phyloP scores from a whole-genome alignment of 2,329 filamentous ascomycete genomes.

The Blastomyces percursus region DNA sequence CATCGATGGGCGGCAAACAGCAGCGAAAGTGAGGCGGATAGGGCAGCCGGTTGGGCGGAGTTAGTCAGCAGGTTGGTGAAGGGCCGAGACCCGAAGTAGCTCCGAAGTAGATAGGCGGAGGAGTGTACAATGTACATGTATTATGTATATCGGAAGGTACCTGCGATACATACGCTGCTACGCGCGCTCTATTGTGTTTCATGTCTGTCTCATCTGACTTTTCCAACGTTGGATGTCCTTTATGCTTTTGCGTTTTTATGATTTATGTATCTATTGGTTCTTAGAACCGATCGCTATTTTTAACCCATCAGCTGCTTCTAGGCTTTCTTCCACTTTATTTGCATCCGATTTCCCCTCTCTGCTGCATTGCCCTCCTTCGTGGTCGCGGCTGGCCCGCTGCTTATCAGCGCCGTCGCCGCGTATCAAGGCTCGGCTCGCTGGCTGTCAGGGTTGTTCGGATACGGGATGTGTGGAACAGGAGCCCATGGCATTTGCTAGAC shows the following conservation, averaged over 20 bases:
- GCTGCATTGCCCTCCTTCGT: neutral
- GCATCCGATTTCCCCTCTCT: neutral
- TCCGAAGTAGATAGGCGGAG: neutral
- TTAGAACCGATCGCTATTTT: neutral
- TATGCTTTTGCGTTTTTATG: neutral
- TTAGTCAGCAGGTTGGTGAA: neutral
- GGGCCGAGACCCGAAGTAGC: neutral
- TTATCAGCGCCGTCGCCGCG: neutral
- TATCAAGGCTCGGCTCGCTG: neutral
- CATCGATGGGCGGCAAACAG: too few species aligned
- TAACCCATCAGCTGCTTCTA: neutral
- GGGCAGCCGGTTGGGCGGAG: neutral
- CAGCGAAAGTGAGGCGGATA: neutral
- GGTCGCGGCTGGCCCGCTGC: neutral
- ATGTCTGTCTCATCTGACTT: neutral
- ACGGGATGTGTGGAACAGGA: neutral
- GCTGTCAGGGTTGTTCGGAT: neutral
- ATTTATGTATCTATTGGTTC: neutral
- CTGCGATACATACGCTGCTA: neutral
- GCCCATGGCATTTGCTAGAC: too few species aligned
- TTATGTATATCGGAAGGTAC: neutral
- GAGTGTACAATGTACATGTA: too few species aligned
- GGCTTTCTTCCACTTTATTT: neutral
- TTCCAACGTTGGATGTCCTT: too few species aligned
- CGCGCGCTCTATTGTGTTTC: neutral